Percentiles rank a stretch among this genome's conserved stretches.
Conservation (phyloP, 768 basidiomycete genomes). For the Auriscalpium orientale region DNA sequence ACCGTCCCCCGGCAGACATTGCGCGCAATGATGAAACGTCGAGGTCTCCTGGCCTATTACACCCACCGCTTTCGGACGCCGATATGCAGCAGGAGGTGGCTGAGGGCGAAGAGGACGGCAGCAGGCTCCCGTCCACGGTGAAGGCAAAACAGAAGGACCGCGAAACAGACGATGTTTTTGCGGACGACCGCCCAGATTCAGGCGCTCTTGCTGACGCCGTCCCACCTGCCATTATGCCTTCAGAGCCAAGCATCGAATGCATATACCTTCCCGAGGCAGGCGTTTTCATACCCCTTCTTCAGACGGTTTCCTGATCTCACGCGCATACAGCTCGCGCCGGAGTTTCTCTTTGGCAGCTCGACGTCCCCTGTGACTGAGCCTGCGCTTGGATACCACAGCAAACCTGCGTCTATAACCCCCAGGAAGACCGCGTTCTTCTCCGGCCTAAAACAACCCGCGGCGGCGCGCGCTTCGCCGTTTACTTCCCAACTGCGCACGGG, state of each 20-base stretch:
- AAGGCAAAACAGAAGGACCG: slow-evolving; percentile 1
- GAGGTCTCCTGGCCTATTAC: slow-evolving; percentile 1
- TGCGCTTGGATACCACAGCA: slow-evolving; percentile 11
- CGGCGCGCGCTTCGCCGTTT: not conserved
- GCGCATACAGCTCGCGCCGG: slow-evolving; percentile 6
- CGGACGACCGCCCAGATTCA: too few species aligned
- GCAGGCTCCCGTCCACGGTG: not conserved
- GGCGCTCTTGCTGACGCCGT: not conserved
- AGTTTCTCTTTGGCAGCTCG: slow-evolving; percentile 13
- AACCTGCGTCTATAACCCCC: not conserved
- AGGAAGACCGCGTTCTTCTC: slow-evolving; percentile 4
- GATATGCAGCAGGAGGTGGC: not conserved
- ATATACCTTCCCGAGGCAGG: slow-evolving; percentile 12
- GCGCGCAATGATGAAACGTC: not conserved
- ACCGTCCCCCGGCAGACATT: not conserved
- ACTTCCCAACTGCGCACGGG: not conserved
- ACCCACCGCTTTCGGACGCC: not conserved
- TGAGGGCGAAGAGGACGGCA: not conserved
- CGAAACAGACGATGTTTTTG: not conserved
- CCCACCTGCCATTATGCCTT: not conserved
- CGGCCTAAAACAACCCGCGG: not conserved
- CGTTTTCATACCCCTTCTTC: not conserved
- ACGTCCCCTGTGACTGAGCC: slow-evolving; percentile 8
- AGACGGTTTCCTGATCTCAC: not conserved
- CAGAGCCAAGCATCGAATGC: slow-evolving; percentile 8